Conservation (phyloP, 2,329 filamentous ascomycete genomes). For the Emergomyces pasteurianus region DNA sequence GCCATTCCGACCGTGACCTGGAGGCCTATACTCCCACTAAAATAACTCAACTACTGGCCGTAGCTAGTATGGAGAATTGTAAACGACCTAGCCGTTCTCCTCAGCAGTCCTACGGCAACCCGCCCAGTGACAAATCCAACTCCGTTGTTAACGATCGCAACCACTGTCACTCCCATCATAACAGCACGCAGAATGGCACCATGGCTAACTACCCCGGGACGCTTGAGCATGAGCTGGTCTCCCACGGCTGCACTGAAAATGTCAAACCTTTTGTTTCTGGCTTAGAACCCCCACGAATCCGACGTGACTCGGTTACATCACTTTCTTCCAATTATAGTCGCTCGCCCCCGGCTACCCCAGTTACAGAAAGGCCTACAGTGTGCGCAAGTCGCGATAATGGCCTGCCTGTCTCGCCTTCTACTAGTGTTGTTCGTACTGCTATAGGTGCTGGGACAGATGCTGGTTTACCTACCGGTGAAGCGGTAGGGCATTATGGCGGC, state of each 20-base stretch:
- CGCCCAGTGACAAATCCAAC: not conserved
- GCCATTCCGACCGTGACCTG: not conserved
- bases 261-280: not conserved
- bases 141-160: not conserved
- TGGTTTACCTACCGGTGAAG: not conserved
- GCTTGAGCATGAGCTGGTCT: not conserved
- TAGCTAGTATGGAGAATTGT: not conserved
- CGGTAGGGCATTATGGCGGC: not conserved
- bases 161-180: not conserved
- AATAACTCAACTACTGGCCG: not conserved
- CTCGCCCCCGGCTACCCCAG: not conserved
- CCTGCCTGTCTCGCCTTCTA: not conserved
- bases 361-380: not conserved
- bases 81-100: not conserved
- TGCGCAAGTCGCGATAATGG: not conserved
- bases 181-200: not conserved
- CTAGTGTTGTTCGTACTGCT: not conserved
- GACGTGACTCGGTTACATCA: not conserved
- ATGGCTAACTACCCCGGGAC: not conserved
- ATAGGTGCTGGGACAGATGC: not conserved
- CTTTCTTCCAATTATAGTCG: not conserved
- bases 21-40: not conserved
- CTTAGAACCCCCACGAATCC: not conserved
- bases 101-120: not conserved
- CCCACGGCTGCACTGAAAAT: not conserved